Conservation (phyloP, 768 basidiomycete species). For the Mycena epipterygia region DNA sequence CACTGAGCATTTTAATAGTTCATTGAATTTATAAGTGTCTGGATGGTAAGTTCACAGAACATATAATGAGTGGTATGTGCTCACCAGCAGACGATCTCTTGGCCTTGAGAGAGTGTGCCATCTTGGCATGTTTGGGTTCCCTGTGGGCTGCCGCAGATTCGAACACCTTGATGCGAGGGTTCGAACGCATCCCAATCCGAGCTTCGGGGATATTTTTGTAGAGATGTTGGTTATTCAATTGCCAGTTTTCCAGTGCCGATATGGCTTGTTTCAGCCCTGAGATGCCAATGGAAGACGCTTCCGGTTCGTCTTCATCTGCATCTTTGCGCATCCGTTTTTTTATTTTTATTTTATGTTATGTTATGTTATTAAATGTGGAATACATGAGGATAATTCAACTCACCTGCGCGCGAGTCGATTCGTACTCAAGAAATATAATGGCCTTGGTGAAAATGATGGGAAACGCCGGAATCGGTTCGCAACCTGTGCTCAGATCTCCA, state of each 20-base stretch:
- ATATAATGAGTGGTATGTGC: no score
- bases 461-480: slow-evolving; percentile 27
- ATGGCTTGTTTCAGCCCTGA: slow-evolving; percentile 7
- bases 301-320: neutral
- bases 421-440: slow-evolving; percentile 41
- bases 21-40: slow-evolving; percentile 2
- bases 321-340: slow-evolving; percentile 6
- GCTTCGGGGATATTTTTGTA: slow-evolving; percentile 10
- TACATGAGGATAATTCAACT: neutral
- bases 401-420: slow-evolving; percentile 39
- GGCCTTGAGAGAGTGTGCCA: slow-evolving; percentile 8
- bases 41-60: neutral
- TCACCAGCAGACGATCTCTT: neutral
- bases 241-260: slow-evolving; percentile 11
- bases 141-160: neutral
- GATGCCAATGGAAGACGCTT: slow-evolving; percentile 5
- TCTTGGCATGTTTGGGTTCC: slow-evolving; percentile 6
- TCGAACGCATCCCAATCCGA: neutral
- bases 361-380: neutral
- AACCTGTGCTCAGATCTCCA: neutral
- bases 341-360: no score
- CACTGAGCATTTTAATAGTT: neutral
- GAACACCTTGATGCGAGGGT: slow-evolving; percentile 6
- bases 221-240: neutral
- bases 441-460: slow-evolving; percentile 40